Evolutionary conservation across 495 filamentous ascomycete species (phyloP).

Genomic region (Terfezia boudieri): DNA sequence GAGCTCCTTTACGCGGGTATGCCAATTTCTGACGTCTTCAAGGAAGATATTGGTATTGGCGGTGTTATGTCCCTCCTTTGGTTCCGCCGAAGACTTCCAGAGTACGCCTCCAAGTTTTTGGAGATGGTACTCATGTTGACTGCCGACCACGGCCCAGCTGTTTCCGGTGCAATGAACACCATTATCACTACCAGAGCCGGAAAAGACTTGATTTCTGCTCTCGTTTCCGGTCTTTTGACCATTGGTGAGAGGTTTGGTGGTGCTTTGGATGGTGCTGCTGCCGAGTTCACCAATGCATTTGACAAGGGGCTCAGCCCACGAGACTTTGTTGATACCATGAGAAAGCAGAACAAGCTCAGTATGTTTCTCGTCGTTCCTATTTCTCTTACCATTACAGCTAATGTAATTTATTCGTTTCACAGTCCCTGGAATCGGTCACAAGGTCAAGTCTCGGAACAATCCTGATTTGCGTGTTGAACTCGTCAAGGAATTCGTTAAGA

Average conservation of each 20-base stretch:
- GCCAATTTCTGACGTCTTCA: conserved; percentile 98
- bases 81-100: conserved; percentile 95
- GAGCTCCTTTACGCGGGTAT: conserved; percentile 97
- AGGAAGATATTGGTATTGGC: conserved; percentile 92
- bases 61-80: conserved; percentile 99
- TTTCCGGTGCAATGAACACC: conserved; percentile 99
- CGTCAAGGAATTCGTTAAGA: conserved; percentile 94
- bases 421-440: conserved; percentile 95
- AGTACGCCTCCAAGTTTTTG: conserved; percentile 93
- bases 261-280: conserved; percentile 89
- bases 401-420: neutral
- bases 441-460: conserved; percentile 99
- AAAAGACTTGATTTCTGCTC: conserved; percentile 88
- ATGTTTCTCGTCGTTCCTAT: conserved; percentile 18
- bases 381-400: conserved; percentile 12
- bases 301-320: conserved; percentile 95
- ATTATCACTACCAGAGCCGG: conserved; percentile 98
- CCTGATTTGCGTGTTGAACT: conserved; percentile 98
- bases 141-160: conserved; percentile 94
- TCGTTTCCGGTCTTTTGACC: conserved; percentile 90
- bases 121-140: conserved; percentile 99
- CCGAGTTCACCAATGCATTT: conserved; percentile 94
- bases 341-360: conserved; percentile 99
- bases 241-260: conserved; percentile 97
- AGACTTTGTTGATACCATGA: conserved; percentile 96